phyloP scores from a whole-genome alignment of 1,139 yeast genomes.

The Debaryomyces fabryi region DNA sequence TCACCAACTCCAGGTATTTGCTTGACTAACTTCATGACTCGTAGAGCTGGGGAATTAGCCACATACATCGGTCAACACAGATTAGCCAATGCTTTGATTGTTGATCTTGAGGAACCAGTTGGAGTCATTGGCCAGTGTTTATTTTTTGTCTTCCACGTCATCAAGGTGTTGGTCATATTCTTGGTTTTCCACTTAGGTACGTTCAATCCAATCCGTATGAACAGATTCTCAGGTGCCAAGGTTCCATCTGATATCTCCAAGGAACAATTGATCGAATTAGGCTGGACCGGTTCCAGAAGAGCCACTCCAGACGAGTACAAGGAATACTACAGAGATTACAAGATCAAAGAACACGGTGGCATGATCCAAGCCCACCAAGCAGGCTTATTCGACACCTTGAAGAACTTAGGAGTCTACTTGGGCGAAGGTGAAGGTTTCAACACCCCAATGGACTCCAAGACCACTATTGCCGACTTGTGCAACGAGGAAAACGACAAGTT shows the following conservation, averaged over 20 bases:
- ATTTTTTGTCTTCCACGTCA: constrained; percentile 70
- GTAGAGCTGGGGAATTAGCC: constrained; percentile 36
- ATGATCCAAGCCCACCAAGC: constrained; percentile 74
- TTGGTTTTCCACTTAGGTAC: constrained; percentile 66
- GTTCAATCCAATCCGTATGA: constrained; percentile 64
- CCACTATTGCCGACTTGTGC: constrained; percentile 30
- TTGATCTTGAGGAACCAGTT: constrained; percentile 47
- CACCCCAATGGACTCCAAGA: constrained; percentile 50
- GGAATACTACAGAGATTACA: constrained; percentile 65
- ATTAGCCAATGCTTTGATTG: constrained; percentile 48
- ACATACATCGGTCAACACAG: constrained; percentile 33
- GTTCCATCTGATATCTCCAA: constrained; percentile 43
- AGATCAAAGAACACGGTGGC: constrained; percentile 74
- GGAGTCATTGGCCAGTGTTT: constrained; percentile 58
- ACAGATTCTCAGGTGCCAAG: constrained; percentile 30
- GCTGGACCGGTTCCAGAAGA: constrained; percentile 92
- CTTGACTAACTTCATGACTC: constrained; percentile 65
- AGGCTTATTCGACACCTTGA: constrained; percentile 66
- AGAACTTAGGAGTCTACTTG: constrained; percentile 62
- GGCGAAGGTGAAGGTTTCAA: constrained; percentile 82
- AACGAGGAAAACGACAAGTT: constrained; percentile 37
- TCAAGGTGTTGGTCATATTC: constrained; percentile 63
- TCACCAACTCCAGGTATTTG: constrained; percentile 93
- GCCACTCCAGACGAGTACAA: constrained; percentile 72
- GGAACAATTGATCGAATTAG: constrained; percentile 66